A percentile compares a stretch with the other conserved stretches of the same genome.
Evolutionary conservation across 192 early-diverging fungal species (phyloP).

Genomic region (Mortierella alpina): DNA sequence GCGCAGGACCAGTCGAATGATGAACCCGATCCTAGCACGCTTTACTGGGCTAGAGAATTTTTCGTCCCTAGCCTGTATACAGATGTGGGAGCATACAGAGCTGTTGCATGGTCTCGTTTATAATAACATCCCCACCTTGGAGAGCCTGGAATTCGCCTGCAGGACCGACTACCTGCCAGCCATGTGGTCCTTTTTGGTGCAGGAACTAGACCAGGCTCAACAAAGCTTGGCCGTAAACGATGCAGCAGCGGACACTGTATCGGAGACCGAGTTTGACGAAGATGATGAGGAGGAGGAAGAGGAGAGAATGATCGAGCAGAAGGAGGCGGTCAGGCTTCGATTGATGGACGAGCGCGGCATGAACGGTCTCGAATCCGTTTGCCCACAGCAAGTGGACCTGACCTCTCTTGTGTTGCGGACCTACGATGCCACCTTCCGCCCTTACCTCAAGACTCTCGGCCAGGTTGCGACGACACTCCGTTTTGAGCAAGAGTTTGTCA

Average conservation of each 20-base stretch:
- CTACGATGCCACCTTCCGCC: conserved; percentile 9
- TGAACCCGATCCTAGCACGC: not conserved
- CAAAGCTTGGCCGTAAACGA: not conserved
- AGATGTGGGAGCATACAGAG: conserved; percentile 10
- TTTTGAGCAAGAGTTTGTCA: conserved; percentile 1
- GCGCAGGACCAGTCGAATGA: not conserved
- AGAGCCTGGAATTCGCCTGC: conserved; percentile 20
- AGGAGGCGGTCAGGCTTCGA: not conserved
- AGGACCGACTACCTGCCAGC: conserved; percentile 1
- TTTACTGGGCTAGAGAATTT: conserved; percentile 13
- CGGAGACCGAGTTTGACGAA: not conserved
- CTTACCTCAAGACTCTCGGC: conserved; percentile 9
- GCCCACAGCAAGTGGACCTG: not conserved
- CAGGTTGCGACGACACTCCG: conserved; percentile 1
- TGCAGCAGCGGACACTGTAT: not conserved
- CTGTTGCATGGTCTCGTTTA: conserved; percentile 14
- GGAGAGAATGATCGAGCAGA: not conserved
- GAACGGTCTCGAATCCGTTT: conserved; percentile 12
- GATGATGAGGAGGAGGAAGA: not conserved
- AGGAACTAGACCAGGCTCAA: not conserved
- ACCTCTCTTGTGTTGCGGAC: not conserved
- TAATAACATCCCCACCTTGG: conserved; percentile 20
- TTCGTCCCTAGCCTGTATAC: conserved; percentile 1
- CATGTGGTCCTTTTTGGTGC: conserved; percentile 11
- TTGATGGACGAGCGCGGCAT: conserved; percentile 7